phyloP scores from a whole-genome alignment of 768 basidiomycete species.

The Boletellus ananas region DNA sequence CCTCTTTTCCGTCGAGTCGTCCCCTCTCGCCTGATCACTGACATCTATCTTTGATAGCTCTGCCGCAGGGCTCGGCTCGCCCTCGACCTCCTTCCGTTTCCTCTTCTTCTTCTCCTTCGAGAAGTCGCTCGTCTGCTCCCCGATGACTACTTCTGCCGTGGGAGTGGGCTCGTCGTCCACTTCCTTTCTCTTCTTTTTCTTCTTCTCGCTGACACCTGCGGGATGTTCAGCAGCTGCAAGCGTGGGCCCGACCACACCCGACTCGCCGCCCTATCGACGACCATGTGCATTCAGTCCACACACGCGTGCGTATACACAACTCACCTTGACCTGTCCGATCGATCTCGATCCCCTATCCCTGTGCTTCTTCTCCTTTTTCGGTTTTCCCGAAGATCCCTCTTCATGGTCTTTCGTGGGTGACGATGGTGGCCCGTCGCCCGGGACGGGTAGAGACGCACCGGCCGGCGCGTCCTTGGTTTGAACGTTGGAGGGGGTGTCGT shows the following conservation, averaged over 20 bases:
- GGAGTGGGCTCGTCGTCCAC: background rate
- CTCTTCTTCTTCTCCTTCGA: background rate
- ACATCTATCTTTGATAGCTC: background rate
- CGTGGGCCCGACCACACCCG: background rate
- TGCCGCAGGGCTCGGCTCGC: background rate
- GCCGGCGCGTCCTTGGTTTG: background rate
- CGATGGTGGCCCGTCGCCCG: background rate
- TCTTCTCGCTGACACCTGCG: constrained; percentile 1
- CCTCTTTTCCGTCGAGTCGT: too few relatives aligned
- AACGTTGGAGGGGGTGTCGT: constrained; percentile 1
- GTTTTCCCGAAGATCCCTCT: background rate
- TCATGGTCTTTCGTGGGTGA: constrained; percentile 3
- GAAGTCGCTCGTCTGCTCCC: too few relatives aligned
- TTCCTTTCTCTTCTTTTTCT: constrained; percentile 16
- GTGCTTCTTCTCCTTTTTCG: constrained; percentile 22
- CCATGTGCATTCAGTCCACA: constrained; percentile 8
- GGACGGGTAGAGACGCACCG: background rate
- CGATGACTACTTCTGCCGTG: too few relatives aligned
- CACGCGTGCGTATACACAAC: background rate
- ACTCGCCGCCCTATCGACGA: constrained; percentile 4
- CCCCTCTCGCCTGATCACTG: background rate
- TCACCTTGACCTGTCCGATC: constrained; percentile 9
- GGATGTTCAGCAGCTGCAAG: background rate
- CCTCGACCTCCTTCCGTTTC: background rate
- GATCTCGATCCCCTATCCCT: constrained; percentile 15